These are phyloP conservation scores for Paramarasmius palmivorus DNA, from an alignment of 1,284 basidiomycete genomes.

Conservation along the genomic window DNA sequence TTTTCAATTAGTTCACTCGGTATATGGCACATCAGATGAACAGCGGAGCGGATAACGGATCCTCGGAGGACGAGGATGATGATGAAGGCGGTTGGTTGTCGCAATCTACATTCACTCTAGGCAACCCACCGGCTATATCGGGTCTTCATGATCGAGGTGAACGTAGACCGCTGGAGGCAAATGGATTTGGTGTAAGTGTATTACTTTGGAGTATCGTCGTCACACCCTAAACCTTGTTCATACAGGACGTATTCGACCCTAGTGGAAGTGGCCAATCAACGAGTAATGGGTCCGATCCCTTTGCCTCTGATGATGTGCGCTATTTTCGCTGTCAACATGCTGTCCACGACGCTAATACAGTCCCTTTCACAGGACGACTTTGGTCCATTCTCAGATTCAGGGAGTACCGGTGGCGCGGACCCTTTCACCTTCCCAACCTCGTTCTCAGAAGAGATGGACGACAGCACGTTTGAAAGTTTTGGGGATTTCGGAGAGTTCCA, in stretches of 20 bases:
- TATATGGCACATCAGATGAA: conserved; percentile 77
- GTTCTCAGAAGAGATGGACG: conserved; percentile 58
- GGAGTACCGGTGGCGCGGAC: conserved; percentile 48
- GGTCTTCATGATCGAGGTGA: conserved; percentile 46
- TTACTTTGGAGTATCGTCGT: neutral
- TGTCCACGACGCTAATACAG: conserved; percentile 11
- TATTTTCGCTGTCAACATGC: conserved; percentile 6
- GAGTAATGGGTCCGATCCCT: conserved; percentile 50
- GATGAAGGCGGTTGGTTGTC: conserved; percentile 76
- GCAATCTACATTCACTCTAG: conserved; percentile 68
- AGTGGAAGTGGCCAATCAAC: conserved; percentile 22
- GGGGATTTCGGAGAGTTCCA: conserved; percentile 70
- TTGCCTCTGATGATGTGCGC: conserved; percentile 55
- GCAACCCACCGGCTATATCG: conserved; percentile 50
- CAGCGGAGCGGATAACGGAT: conserved; percentile 51
- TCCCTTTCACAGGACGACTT: conserved; percentile 53
- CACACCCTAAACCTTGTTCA: conserved; percentile 2
- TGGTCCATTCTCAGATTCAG: conserved; percentile 74
- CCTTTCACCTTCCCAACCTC: conserved; percentile 62
- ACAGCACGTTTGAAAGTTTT: conserved; percentile 60
- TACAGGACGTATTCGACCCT: conserved; percentile 60
- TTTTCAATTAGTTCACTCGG: conserved; percentile 58
- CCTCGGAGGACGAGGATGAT: conserved; percentile 65
- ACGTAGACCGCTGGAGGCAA: conserved; percentile 50
- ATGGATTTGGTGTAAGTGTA: conserved; percentile 58